Evolutionary conservation across 345 rosid genomes (phyloP), one percentile per base, ranked within the genome.

Genomic region (Pistacia vera): DNA sequence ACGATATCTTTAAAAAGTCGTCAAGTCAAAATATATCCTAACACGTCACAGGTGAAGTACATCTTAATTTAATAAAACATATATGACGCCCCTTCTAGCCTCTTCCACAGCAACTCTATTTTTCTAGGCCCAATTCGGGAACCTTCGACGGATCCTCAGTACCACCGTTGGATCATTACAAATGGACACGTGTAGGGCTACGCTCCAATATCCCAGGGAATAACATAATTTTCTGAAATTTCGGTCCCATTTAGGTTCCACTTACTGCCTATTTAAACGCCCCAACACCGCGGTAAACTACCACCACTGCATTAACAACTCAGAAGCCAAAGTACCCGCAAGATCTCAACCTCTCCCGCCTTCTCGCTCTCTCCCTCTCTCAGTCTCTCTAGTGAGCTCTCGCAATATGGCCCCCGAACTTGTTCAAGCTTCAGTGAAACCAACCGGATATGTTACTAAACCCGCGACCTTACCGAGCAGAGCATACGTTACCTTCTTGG

Each of bases 401-500:
- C 68, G 0, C 0, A 56, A 41, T 33, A 90, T 88, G 98, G 94
- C 97, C 28, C 97, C 93, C 14, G 89, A 85, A 62, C 84, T 89
- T 18, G 80, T 77, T 1, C 85, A 77, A 41, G 38, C 85, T n/a
- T 22, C 76, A 2, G 57, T 54, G n/a, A 86, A 83, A 76, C 74
- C 84, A 1, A 14, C 81, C 57, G 81, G 35, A 11, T 41, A 74
- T 1, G 68, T n/a, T 22, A 44, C 59, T 38, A 72, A 74, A 28
- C 81, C 83, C 0, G 68, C 73, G n/a, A 78, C 74, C 12, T 54
- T 83, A 4, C 82, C 72, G 3, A 74, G 79, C 17, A 80, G 92
- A 60, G 95, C 97, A 6, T 93, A 86, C 83, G 92, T 93, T 4
- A 91, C 98, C 14, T 95, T 95, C 77, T 77, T 95, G 38, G 98